Conservation (phyloP, 179 eudicot genomes). For the Beta corolliflora region DNA sequence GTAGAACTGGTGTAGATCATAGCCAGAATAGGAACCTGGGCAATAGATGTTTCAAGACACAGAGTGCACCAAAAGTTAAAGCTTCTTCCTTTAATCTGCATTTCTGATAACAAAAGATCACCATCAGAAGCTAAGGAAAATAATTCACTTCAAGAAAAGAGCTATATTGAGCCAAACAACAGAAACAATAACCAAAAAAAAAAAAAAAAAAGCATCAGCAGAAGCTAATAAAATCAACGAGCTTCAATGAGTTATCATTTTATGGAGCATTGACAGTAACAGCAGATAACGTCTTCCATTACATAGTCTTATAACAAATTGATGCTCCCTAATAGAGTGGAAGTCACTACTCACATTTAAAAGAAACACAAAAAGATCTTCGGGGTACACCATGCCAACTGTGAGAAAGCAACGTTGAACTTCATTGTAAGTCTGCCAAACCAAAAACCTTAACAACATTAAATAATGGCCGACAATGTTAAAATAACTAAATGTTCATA, state of each 20-base stretch:
- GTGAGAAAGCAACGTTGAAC: conserved; percentile 95
- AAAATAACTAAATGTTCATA: neutral
- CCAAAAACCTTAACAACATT: conserved; percentile 3
- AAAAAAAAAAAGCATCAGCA: neutral
- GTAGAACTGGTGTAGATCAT: conserved; percentile 10
- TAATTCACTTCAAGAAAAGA: too few species aligned
- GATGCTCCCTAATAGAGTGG: neutral
- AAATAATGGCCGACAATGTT: neutral
- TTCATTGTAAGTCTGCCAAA: conserved; percentile 89
- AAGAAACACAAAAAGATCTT: conserved; percentile 83
- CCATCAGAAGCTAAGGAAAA: neutral
- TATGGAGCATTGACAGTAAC: neutral
- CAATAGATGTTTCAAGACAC: conserved; percentile 88
- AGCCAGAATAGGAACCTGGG: conserved; percentile 64
- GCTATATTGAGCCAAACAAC: neutral
- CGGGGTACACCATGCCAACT: conserved; percentile 87
- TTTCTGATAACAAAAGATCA: conserved; percentile 57
- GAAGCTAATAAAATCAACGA: neutral
- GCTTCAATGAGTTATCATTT: neutral
- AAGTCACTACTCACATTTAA: conserved; percentile 64
- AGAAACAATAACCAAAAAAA: conserved; percentile 13
- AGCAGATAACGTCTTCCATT: conserved; percentile 10
- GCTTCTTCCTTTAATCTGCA: conserved; percentile 94
- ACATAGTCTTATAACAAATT: neutral
- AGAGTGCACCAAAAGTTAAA: conserved; percentile 85